Percentiles rank a stretch among this genome's conserved stretches.
Conservation (phyloP, 140 eudicot genomes). For the Anethum foeniculum region DNA sequence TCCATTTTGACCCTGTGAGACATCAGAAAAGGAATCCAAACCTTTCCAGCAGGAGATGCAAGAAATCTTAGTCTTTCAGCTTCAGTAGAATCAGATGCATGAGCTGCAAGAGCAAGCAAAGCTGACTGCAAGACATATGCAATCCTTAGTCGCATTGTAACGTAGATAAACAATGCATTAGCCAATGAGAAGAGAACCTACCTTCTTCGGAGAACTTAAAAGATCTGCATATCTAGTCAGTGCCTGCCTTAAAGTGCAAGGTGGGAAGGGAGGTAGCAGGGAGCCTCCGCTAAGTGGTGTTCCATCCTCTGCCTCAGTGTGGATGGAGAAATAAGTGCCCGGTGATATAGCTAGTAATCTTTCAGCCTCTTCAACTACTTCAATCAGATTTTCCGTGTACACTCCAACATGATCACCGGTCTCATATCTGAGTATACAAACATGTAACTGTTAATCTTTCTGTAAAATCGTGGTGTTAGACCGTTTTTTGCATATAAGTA, state of each 20-base stretch:
- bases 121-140: conserved; percentile 21
- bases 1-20: neutral
- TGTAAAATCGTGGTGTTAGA: neutral
- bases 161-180: neutral
- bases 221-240: conserved; percentile 57
- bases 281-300: conserved; percentile 44
- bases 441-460: neutral
- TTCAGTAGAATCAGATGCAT: conserved; percentile 20
- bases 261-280: conserved; percentile 68
- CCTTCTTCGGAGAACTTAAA: conserved; percentile 64
- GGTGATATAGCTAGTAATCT: conserved; percentile 43
- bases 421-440: conserved; percentile 37
- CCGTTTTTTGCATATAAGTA: neutral
- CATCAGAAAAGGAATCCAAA: neutral
- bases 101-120: conserved; percentile 41
- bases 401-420: conserved; percentile 79
- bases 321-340: conserved; percentile 48
- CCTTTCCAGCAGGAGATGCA: conserved; percentile 21
- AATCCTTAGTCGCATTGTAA: neutral
- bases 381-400: conserved; percentile 55
- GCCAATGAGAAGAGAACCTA: neutral
- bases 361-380: conserved; percentile 59
- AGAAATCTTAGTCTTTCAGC: conserved; percentile 16
- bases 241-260: conserved; percentile 50
- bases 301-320: conserved; percentile 59